Conservation (phyloP, 257 asterid genomes). For the Ballota nigra region DNA sequence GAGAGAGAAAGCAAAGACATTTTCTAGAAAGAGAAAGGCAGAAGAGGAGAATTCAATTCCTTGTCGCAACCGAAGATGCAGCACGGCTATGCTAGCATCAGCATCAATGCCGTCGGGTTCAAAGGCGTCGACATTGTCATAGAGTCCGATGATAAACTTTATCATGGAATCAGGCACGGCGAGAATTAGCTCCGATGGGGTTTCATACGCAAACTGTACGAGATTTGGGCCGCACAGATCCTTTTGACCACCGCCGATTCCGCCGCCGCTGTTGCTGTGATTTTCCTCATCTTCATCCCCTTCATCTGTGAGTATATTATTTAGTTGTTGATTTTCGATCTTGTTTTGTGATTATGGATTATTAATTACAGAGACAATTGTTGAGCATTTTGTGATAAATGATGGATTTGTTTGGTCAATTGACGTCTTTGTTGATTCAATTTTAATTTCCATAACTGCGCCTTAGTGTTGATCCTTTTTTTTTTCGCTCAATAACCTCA, state of each 20-base stretch:
- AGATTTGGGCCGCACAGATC: conserved; percentile 87
- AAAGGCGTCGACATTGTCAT: conserved; percentile 45
- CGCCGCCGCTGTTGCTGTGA: conserved; percentile 55
- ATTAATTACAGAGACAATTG: neutral
- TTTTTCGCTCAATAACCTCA: no score
- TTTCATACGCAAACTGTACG: conserved; percentile 92
- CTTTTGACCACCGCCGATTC: conserved; percentile 61
- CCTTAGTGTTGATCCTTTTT: neutral
- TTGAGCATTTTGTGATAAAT: neutral
- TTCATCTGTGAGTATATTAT: conserved; percentile 58
- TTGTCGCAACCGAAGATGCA: conserved; percentile 40
- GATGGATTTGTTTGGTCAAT: conserved; percentile 7
- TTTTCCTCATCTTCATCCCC: conserved; percentile 80
- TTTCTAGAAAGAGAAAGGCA: conserved; percentile 25
- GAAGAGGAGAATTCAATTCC: conserved; percentile 16
- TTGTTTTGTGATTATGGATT: neutral
- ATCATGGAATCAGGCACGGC: conserved; percentile 91
- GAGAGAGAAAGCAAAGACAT: neutral
- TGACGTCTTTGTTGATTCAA: neutral
- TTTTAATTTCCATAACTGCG: neutral
- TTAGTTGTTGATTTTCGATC: neutral
- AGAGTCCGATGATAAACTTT: conserved; percentile 61
- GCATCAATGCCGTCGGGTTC: conserved; percentile 30
- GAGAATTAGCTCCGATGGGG: conserved; percentile 99
- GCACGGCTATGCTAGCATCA: conserved; percentile 56